Evolutionary conservation across 2,329 filamentous ascomycete species (phyloP).

Genomic region (Pseudogymnoascus destructans): DNA sequence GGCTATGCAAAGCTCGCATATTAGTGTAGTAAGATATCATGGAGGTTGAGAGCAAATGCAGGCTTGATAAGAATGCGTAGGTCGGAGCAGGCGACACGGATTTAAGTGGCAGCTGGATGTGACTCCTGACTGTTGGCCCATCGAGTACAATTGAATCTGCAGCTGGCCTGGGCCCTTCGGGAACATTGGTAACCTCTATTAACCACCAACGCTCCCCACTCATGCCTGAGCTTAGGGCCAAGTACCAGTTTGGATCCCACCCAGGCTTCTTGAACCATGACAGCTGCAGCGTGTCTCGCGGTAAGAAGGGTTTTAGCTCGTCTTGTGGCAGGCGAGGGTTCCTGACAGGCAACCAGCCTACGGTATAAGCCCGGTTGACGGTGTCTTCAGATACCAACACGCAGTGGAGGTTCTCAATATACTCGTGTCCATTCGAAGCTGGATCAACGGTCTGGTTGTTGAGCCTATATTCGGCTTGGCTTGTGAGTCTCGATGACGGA

Average conservation of each 20-base stretch:
- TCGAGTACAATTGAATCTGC: conserved; percentile 1
- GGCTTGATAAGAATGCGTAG: conserved; percentile 25
- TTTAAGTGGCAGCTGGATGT: conserved; percentile 21
- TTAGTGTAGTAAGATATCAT: conserved; percentile 29
- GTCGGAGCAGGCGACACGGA: conserved; percentile 19
- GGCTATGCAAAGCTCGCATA: conserved; percentile 24
- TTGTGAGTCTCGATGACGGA: conserved; percentile 45
- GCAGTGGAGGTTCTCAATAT: conserved; percentile 50
- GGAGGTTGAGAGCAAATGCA: conserved; percentile 27
- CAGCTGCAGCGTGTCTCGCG: conserved; percentile 48
- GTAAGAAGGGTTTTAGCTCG: conserved; percentile 44
- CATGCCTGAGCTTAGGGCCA: conserved; percentile 57
- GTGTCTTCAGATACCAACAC: conserved; percentile 49
- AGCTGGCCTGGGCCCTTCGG: conserved; percentile 9
- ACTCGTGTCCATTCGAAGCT: conserved; percentile 41
- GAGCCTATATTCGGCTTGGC: conserved; percentile 49
- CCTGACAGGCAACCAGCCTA: conserved; percentile 46
- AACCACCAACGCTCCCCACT: conserved; percentile 71
- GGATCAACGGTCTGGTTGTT: conserved; percentile 44
- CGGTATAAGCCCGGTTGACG: conserved; percentile 42
- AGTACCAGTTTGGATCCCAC: conserved; percentile 62
- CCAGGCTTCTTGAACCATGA: conserved; percentile 57
- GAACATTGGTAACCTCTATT: conserved; percentile 35
- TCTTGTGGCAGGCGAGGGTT: conserved; percentile 36
- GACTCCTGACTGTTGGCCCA: conserved; percentile 16